These are phyloP conservation scores for Populus nigra DNA, from an alignment of 345 rosid species.

Conservation along the genomic window DNA sequence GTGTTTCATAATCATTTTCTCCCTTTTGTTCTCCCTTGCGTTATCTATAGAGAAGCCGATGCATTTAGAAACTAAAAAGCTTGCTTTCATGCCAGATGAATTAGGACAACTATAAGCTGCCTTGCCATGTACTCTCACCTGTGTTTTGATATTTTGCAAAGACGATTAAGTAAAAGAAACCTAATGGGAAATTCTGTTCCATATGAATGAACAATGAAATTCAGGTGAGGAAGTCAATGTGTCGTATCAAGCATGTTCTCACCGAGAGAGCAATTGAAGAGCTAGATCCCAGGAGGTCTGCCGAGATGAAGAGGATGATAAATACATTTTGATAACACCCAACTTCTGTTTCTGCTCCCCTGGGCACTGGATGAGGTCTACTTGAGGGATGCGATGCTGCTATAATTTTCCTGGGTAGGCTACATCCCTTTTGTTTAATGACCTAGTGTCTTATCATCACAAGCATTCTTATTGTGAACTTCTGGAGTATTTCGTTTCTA, in stretches of 20 bases:
- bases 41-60: too few species aligned
- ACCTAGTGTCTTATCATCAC: background rate
- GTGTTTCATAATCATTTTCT: background rate
- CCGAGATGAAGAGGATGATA: slow-evolving; percentile 89
- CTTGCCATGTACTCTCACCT: background rate
- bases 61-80: too few species aligned
- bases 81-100: background rate
- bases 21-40: background rate
- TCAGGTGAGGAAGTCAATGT: slow-evolving; percentile 84
- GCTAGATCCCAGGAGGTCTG: slow-evolving; percentile 74
- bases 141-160: background rate
- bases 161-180: too few species aligned
- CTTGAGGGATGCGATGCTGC: background rate
- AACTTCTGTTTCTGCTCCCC: background rate
- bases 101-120: background rate
- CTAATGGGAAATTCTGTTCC: slow-evolving; percentile 5
- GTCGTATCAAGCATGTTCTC: slow-evolving; percentile 81
- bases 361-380: background rate
- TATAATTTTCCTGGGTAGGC: background rate
- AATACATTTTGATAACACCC: slow-evolving; percentile 57
- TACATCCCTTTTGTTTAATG: background rate
- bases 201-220: slow-evolving; percentile 10
- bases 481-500: background rate
- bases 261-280: slow-evolving; percentile 88
- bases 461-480: background rate